phyloP scores from a whole-genome alignment of 2,329 filamentous ascomycete species.

The Trichophyton mentagrophytes region DNA sequence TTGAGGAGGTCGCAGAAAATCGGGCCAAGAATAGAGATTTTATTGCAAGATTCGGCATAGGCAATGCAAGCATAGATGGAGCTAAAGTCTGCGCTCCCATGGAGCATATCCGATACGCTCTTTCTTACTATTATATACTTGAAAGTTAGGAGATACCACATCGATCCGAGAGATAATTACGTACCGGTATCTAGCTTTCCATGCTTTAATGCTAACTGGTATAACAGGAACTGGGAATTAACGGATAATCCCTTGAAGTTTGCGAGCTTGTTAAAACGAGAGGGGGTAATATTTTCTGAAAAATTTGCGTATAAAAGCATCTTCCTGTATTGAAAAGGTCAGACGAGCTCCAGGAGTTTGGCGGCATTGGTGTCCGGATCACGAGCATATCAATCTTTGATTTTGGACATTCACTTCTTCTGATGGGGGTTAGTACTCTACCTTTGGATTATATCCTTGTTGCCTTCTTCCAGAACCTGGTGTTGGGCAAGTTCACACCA shows the following conservation, averaged over 20 bases:
- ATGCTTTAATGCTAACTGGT: conserved; percentile 53
- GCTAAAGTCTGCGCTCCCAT: conserved; percentile 16
- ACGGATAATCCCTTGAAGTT: conserved; percentile 46
- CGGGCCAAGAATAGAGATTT: conserved; percentile 47
- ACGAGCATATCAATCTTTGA: not conserved
- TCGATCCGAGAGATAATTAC: not conserved
- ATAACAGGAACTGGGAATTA: conserved; percentile 60
- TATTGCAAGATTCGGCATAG: conserved; percentile 56
- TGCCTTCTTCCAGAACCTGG: not conserved
- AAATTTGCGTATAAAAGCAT: conserved; percentile 56
- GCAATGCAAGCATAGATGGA: conserved; percentile 69
- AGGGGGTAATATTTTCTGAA: conserved; percentile 43
- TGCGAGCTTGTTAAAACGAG: conserved; percentile 49
- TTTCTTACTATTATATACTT: not conserved
- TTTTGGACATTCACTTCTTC: not conserved
- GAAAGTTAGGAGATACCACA: not conserved
- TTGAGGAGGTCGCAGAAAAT: conserved; percentile 22
- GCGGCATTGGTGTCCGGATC: too few relatives aligned
- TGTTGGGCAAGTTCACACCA: conserved; percentile 57
- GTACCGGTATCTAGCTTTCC: conserved; percentile 43
- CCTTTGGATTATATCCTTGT: conserved; percentile 45
- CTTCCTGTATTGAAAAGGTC: conserved; percentile 43
- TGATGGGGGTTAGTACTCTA: conserved; percentile 19
- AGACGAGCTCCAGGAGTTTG: not conserved
- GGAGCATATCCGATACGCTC: not conserved